Evolutionary conservation across 2,329 filamentous ascomycete species (phyloP), one percentile per base, ranked within the genome.

Genomic region (Rhytidhysteron rufulum): DNA sequence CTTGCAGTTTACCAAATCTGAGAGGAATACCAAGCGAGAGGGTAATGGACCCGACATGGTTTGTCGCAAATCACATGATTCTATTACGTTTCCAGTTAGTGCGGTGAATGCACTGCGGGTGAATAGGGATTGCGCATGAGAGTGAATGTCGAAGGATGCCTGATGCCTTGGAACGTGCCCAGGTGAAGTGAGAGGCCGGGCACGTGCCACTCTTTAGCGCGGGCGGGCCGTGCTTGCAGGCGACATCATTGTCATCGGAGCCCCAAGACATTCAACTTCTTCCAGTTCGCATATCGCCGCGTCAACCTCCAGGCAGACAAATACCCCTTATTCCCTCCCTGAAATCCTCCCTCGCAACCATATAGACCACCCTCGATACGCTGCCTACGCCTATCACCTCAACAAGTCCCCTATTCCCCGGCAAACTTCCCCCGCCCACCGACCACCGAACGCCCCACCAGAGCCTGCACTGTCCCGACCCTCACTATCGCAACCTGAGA

Each of bases 21-120:
- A 61, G 22, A 74, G 54, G 30, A 72, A 58, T 44, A 83, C 80
- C 8, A 74, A 61, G 24, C 51, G 64, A 34, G 65, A 68, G 11
- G 88, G 78, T 22, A 79, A 68, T 20, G 86, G 85, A 25, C 52
- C 56, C 43, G 58, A 63, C 65, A 59, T 59, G 49, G 40, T 46
- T 35, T 7, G n/a, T 37, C 34, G 22, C n/a, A n/a, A n/a, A n/a
- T n/a, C n/a, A n/a, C n/a, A n/a, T n/a, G n/a, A n/a, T n/a, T n/a
- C n/a, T n/a, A n/a, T n/a, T n/a, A n/a, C n/a, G n/a, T n/a, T n/a
- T n/a, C n/a, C n/a, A n/a, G n/a, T n/a, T n/a, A n/a, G n/a, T n/a
- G n/a, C n/a, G n/a, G n/a, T n/a, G n/a, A n/a, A n/a, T n/a, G n/a
- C n/a, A n/a, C n/a, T n/a, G n/a, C n/a, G n/a, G n/a, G n/a, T n/a